Evolutionary conservation across 2,329 filamentous ascomycete genomes (phyloP).

Genomic region (Coleophoma eucalyptorum): DNA sequence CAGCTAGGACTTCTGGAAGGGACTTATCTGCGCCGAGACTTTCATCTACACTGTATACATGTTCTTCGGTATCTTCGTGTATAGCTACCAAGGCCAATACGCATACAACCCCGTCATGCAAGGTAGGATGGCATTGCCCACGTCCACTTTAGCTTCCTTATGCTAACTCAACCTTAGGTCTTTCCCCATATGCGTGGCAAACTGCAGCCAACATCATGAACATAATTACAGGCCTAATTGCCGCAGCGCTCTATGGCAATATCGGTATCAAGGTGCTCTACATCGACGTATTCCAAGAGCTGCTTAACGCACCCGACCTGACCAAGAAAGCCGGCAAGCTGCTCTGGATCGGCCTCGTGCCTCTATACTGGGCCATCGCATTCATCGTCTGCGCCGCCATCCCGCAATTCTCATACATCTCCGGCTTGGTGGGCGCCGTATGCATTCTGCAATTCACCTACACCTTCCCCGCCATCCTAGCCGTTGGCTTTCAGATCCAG

Average conservation of each 20-base stretch:
- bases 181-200: slow-evolving; percentile 33
- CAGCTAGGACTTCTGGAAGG: slow-evolving; percentile 41
- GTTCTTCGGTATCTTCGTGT: slow-evolving; percentile 42
- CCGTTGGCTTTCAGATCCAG: slow-evolving; percentile 40
- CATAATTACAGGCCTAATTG: slow-evolving; percentile 38
- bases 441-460: slow-evolving; percentile 57
- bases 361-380: slow-evolving; percentile 33
- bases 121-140: slow-evolving; percentile 8
- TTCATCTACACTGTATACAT: slow-evolving; percentile 45
- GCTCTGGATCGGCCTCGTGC: slow-evolving; percentile 35
- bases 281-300: slow-evolving; percentile 43
- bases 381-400: slow-evolving; percentile 52
- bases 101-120: slow-evolving; percentile 35
- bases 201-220: slow-evolving; percentile 36
- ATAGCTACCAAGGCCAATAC: slow-evolving; percentile 43
- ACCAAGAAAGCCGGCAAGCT: slow-evolving; percentile 43
- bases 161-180: slow-evolving; percentile 2
- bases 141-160: background rate
- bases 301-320: slow-evolving; percentile 45
- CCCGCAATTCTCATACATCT: slow-evolving; percentile 44
- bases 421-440: slow-evolving; percentile 46
- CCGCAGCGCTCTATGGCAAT: slow-evolving; percentile 46
- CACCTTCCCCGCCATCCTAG: slow-evolving; percentile 50
- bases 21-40: slow-evolving; percentile 36
- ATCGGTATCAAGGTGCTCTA: slow-evolving; percentile 43